Evolutionary conservation across 2,329 filamentous ascomycete species (phyloP).

Genomic region (Bisporella sp.): DNA sequence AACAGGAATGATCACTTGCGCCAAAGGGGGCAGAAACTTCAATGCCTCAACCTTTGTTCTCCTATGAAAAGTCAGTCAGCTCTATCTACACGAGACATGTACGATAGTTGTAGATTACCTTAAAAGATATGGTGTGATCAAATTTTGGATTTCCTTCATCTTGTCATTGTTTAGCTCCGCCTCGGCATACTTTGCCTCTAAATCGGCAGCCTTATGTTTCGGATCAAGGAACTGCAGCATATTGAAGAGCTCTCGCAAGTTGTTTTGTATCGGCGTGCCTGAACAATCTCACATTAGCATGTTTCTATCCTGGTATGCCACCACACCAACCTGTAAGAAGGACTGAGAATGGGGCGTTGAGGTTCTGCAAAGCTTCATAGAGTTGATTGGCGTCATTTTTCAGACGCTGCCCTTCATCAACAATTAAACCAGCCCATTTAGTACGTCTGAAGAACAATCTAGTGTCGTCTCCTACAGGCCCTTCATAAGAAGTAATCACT

Average conservation of each 20-base stretch:
- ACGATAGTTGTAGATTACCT: slow-evolving; percentile 24
- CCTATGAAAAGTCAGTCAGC: slow-evolving; percentile 27
- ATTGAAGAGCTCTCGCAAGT: slow-evolving; percentile 90
- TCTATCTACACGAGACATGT: no score
- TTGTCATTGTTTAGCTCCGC: slow-evolving; percentile 76
- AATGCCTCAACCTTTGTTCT: slow-evolving; percentile 88
- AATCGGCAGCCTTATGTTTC: slow-evolving; percentile 56
- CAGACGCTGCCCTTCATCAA: slow-evolving; percentile 91
- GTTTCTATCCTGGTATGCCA: neutral
- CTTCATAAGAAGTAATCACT: slow-evolving; percentile 92
- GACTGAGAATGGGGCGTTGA: slow-evolving; percentile 76
- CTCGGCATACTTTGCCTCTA: slow-evolving; percentile 65
- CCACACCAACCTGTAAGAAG: slow-evolving; percentile 59
- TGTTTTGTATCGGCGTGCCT: slow-evolving; percentile 87
- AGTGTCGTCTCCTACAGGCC: slow-evolving; percentile 67
- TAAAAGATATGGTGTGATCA: slow-evolving; percentile 68
- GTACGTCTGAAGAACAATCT: slow-evolving; percentile 60
- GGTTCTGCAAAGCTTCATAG: slow-evolving; percentile 64
- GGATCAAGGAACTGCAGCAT: slow-evolving; percentile 88
- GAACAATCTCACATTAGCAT: slow-evolving; percentile 12
- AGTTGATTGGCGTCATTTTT: slow-evolving; percentile 87
- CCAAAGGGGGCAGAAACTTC: slow-evolving; percentile 86
- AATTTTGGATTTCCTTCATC: slow-evolving; percentile 69
- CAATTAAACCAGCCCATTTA: slow-evolving; percentile 80
- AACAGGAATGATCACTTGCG: slow-evolving; percentile 92